Percentiles rank a stretch among this genome's conserved stretches.
Conservation (phyloP, 164 flowering plant species). For the Magnolia changhungtana region DNA sequence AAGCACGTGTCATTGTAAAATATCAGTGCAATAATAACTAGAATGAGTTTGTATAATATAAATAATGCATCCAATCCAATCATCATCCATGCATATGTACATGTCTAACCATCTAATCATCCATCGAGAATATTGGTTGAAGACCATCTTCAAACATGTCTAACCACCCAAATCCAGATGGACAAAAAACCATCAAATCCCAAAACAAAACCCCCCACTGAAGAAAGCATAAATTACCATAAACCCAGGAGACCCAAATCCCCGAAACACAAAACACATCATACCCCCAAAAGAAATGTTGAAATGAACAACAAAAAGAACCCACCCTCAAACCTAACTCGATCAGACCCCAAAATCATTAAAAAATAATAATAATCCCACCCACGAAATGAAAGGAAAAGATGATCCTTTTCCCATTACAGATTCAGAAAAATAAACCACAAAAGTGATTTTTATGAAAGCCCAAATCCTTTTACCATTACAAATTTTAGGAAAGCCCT, state of each 20-base stretch:
- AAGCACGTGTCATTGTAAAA: too few species aligned
- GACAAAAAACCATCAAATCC: not conserved
- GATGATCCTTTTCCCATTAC: not conserved
- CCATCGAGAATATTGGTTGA: too few species aligned
- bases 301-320: not conserved
- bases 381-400: slow-evolving; percentile 3
- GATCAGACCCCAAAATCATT: not conserved
- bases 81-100: too few species aligned
- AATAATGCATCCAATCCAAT: too few species aligned
- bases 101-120: too few species aligned
- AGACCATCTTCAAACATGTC: too few species aligned
- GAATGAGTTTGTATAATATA: too few species aligned
- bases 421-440: too few species aligned
- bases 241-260: not conserved
- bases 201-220: not conserved
- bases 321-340: not conserved
- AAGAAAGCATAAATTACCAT: not conserved
- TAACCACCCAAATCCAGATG: not conserved
- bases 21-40: too few species aligned
- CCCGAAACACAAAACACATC: not conserved
- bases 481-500: too few species aligned
- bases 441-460: too few species aligned
- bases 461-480: too few species aligned
- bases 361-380: not conserved
- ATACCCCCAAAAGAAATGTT: not conserved